Percentiles rank a stretch among this genome's conserved stretches.
phyloP scores from a whole-genome alignment of 2,329 filamentous ascomycete species.

The Exophiala sp. region DNA sequence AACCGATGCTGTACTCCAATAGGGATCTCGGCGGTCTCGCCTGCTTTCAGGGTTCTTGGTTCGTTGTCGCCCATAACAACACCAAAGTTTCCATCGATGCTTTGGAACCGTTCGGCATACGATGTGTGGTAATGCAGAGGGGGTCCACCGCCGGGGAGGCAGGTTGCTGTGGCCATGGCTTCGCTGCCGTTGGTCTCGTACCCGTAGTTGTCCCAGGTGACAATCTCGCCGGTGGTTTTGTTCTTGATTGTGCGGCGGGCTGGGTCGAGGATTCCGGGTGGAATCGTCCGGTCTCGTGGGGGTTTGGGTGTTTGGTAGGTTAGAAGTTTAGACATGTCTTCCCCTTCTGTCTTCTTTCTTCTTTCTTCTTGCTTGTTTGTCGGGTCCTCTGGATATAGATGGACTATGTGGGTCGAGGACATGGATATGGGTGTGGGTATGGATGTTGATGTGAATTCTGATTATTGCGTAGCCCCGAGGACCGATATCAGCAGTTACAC shows the following conservation, averaged over 20 bases:
- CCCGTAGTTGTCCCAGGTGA: constrained; percentile 18
- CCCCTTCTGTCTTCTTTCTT: neutral
- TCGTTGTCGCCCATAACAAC: constrained; percentile 12
- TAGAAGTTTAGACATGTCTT: too few species aligned
- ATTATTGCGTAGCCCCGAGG: too few species aligned
- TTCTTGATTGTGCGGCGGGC: constrained; percentile 16
- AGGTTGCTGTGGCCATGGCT: constrained; percentile 7
- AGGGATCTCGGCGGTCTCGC: constrained; percentile 17
- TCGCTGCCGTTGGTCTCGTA: constrained; percentile 17
- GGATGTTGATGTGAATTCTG: too few species aligned
- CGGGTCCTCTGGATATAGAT: too few species aligned
- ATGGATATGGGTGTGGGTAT: too few species aligned
- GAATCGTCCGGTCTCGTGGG: constrained; percentile 10
- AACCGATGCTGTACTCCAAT: constrained; percentile 19
- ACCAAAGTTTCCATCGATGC: constrained; percentile 7
- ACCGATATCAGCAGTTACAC: too few species aligned
- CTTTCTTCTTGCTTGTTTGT: too few species aligned
- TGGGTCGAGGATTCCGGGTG: constrained; percentile 18
- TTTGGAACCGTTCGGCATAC: constrained; percentile 21
- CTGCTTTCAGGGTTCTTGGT: constrained; percentile 7
- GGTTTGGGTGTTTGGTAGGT: constrained; percentile 5
- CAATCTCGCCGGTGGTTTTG: constrained; percentile 17
- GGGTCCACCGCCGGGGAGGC: constrained; percentile 23
- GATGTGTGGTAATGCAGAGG: constrained; percentile 21
- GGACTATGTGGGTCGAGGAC: too few species aligned